A percentile compares a stretch with the other conserved stretches of the same genome.
These are phyloP conservation scores for Corchorus capsularis DNA, from an alignment of 345 rosid species.

Conservation along the genomic window DNA sequence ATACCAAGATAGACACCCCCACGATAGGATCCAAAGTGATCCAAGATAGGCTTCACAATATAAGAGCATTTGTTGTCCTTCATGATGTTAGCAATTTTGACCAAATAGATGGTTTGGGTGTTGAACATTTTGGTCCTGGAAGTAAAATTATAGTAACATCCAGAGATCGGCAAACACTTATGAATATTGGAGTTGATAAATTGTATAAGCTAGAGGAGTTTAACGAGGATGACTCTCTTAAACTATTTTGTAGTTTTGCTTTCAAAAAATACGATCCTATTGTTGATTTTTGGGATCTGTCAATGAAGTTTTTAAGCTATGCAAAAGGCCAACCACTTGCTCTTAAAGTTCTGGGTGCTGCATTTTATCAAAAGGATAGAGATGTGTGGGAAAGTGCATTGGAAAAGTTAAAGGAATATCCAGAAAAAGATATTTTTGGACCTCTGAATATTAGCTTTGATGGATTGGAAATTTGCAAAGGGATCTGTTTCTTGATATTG, in stretches of 20 bases:
- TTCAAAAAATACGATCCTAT: neutral
- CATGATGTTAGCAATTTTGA: slow-evolving; percentile 1
- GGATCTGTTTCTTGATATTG: slow-evolving; percentile 44
- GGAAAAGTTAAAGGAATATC: neutral
- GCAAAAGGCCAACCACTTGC: neutral
- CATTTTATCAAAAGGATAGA: neutral
- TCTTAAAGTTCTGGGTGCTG: slow-evolving; percentile 5
- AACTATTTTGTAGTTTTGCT: slow-evolving; percentile 12
- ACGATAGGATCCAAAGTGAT: neutral
- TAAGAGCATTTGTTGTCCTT: neutral
- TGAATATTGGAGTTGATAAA: neutral
- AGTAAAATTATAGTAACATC: slow-evolving; percentile 6
- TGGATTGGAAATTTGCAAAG: neutral
- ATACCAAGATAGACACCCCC: neutral
- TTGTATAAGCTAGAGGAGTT: neutral
- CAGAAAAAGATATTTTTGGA: neutral
- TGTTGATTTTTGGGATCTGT: neutral
- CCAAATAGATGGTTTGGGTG: neutral
- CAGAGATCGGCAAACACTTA: neutral
- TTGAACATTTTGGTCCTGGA: neutral
- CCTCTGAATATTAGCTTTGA: neutral
- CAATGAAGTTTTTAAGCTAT: neutral
- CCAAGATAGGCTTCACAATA: neutral
- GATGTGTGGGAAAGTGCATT: neutral
- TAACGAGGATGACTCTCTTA: slow-evolving; percentile 3